Evolutionary conservation across 2,329 filamentous ascomycete genomes (phyloP).

Genomic region (Macrophomina phaseolina): DNA sequence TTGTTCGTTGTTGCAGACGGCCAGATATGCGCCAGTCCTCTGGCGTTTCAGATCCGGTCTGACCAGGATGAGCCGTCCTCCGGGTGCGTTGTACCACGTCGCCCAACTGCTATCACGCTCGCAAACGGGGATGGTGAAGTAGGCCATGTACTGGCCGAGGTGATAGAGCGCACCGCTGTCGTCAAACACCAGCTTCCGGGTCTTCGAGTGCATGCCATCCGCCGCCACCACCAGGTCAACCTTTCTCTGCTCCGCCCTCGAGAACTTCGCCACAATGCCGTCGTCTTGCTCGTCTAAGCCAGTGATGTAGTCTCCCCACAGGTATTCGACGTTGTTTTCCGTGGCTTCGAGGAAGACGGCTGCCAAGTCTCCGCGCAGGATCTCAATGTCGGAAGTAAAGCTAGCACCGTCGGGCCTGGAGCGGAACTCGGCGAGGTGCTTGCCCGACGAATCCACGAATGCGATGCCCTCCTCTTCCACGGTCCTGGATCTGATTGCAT

Average conservation of each 20-base stretch:
- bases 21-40: constrained; percentile 34
- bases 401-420: constrained; percentile 36
- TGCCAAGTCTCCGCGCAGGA: constrained; percentile 41
- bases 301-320: constrained; percentile 35
- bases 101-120: constrained; percentile 34
- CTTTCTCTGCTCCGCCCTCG: constrained; percentile 32
- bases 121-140: constrained; percentile 39
- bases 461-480: constrained; percentile 50
- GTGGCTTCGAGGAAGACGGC: constrained; percentile 39
- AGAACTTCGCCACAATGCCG: constrained; percentile 35
- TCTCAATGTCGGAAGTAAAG: constrained; percentile 41
- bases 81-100: constrained; percentile 37
- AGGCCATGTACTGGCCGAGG: constrained; percentile 39
- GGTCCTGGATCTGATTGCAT: constrained; percentile 41
- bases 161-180: constrained; percentile 33
- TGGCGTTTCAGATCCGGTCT: constrained; percentile 35
- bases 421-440: constrained; percentile 36
- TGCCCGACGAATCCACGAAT: constrained; percentile 41
- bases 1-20: constrained; percentile 32
- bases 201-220: constrained; percentile 40
- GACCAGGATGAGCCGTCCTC: constrained; percentile 34
- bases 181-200: constrained; percentile 36
- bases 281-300: constrained; percentile 32
- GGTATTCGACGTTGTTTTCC: constrained; percentile 30
- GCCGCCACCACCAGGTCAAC: constrained; percentile 41